Base-by-base conservation (phyloP, 1,284 basidiomycete genomes). In the Tylopilus orsonianus region DNA sequence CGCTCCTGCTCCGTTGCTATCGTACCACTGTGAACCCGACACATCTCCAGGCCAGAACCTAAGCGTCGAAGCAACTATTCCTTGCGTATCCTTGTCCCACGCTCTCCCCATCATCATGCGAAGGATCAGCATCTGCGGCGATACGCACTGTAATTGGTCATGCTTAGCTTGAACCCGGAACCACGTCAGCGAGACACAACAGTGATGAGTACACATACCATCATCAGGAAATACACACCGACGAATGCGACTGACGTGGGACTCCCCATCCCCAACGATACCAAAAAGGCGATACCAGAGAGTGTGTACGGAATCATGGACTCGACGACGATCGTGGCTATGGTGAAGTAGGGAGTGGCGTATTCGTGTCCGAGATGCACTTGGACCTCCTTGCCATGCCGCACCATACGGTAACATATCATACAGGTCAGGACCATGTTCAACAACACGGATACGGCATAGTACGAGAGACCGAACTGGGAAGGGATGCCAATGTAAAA, bases 91-190 rank as follows among this genome's bases (percentile, higher is more conserved):
- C 8, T 18, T 33, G 19, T 43, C 29, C 56, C 52, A 50, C 22
- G 53, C 56, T n/a, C 41, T 56, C 27, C 57, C 49, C 16, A 16
- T 10, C 32, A 58, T 40, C 9, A 64, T 53, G 12, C 56, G 48
- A 13, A 65, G 48, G 37, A 66, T 64, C 24, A 68, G 24, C 39
- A 65, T 47, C 33, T 67, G 65, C 0, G 61, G 65, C 14, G 61
- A 67, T 49, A 67, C 59, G 22, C 60, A 63, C 61, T 67, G 23
- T 2, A 5, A 12, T 16, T 4, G 23, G 12, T 24, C 23, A 4
- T 2, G 16, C 3, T 27, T 16, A 16, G 9, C 12, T 8, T 10
- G 18, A n/a, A n/a, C n/a, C n/a, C n/a, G n/a, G n/a, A n/a, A n/a
- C n/a, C n/a, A n/a, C n/a, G n/a, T n/a, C n/a, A n/a, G 41, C 26